Evolutionary conservation across 495 filamentous ascomycete genomes (phyloP), one percentile per base, ranked within the genome.

Genomic region (Penicillium pancosmium): DNA sequence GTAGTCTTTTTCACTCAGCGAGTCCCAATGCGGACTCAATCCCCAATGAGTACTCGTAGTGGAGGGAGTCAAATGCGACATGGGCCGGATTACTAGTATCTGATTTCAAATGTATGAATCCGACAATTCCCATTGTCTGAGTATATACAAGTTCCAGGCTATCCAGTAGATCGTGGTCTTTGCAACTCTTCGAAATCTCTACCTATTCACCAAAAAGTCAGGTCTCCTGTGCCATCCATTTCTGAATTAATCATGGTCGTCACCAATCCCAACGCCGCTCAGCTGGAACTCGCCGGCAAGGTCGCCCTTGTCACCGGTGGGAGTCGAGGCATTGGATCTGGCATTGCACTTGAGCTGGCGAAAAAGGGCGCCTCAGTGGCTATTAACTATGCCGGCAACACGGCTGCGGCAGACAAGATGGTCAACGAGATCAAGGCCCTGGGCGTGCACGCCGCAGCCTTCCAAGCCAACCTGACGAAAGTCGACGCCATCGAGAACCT

Each of bases 311-410:
- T 93, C 59, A 92, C 90, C 18, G 90, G 88, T 16, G 82, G 83
- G 61, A 82, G 85, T 27, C 86, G 88, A 13, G 89, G 89, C 38
- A 91, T 93, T 67, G 90, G 90, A 51, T 79, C 82, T 16, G 88
- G 86, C 33, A 89, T 91, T 60, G 90, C 89, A 36, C 80, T 91
- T 18, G 90, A 92, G 71, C 86, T 93, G 44, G 90, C 83, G 60
- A 81, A 81, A 62, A 85, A 87, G 61, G 88, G 88, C 8, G 86
- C 87, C 47, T 85, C 82, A 48, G 84, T 93, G 27, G 81, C 90
- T 40, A 82, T 93, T 74, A 93, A 93, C 83, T 93, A 91, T 73
- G 83, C 85, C 57, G 83, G 83, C 60, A 84, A 81, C 60, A 78
- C 80, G 16, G 73, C 76, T 12, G 79, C 81, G 18, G 90, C 90